Percentiles rank a stretch among this genome's conserved stretches.
Conservation (phyloP, 1,284 basidiomycete genomes). For the Chalciporus sp. region DNA sequence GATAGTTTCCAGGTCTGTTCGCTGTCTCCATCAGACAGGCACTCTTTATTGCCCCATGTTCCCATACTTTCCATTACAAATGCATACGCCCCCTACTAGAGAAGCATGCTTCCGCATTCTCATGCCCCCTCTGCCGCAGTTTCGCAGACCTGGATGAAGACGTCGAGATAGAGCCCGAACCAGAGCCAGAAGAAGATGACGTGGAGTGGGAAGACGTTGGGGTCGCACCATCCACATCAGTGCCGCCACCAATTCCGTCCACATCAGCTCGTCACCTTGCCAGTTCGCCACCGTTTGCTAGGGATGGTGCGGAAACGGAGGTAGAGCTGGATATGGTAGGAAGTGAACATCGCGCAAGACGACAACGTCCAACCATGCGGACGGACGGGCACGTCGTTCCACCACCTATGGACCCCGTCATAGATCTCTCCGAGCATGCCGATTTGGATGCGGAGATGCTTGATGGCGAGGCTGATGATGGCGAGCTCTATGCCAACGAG, state of each 20-base stretch:
- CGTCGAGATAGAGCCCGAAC: conserved; percentile 71
- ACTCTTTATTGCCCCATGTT: conserved; percentile 95
- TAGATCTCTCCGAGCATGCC: conserved; percentile 10
- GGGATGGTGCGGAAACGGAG: conserved; percentile 58
- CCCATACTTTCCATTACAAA: conserved; percentile 98
- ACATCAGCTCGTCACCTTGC: conserved; percentile 22
- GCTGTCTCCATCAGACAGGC: conserved; percentile 94
- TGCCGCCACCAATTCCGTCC: background rate
- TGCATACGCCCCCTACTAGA: conserved; percentile 93
- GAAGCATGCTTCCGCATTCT: conserved; percentile 90
- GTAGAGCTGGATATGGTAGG: conserved; percentile 48
- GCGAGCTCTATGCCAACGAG: conserved; percentile 1
- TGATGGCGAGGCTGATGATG: conserved; percentile 22
- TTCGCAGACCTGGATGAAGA: conserved; percentile 96
- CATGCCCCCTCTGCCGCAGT: conserved; percentile 91
- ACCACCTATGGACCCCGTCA: conserved; percentile 5
- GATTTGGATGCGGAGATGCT: conserved; percentile 32
- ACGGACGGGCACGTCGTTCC: conserved; percentile 31
- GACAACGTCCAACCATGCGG: conserved; percentile 28
- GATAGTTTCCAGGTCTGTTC: conserved; percentile 68
- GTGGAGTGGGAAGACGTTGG: conserved; percentile 33
- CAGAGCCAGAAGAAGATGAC: conserved; percentile 32
- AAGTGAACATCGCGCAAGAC: conserved; percentile 12
- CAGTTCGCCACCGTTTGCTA: conserved; percentile 20
- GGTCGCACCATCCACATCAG: background rate